phyloP scores from a whole-genome alignment of 306 rosid genomes.

The Dalbergia cultrata region DNA sequence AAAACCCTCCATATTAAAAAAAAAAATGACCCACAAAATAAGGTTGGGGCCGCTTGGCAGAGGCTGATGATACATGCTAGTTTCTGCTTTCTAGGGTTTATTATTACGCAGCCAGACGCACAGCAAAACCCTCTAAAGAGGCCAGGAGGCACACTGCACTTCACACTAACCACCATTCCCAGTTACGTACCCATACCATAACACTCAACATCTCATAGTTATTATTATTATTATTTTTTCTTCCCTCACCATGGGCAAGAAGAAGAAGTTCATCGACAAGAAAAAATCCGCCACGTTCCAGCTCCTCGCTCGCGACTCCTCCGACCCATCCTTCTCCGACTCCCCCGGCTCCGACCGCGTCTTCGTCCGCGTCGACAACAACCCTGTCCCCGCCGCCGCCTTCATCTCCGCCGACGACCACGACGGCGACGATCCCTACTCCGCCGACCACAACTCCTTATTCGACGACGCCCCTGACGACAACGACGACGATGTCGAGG shows the following conservation, averaged over 20 bases:
- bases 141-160: no score
- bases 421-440: slow-evolving; percentile 12
- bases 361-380: slow-evolving; percentile 80
- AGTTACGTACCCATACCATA: no score
- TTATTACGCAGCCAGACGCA: no score
- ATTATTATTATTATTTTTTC: no score
- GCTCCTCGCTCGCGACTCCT: slow-evolving; percentile 77
- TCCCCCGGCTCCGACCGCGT: slow-evolving; percentile 75
- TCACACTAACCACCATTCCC: no score
- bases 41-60: no score
- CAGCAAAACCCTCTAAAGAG: no score
- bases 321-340: slow-evolving; percentile 70
- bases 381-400: slow-evolving; percentile 49
- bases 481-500: slow-evolving; percentile 41
- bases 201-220: no score
- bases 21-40: no score
- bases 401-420: slow-evolving; percentile 42
- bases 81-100: no score
- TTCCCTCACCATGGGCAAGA: slow-evolving; percentile 37
- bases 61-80: no score
- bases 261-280: slow-evolving; percentile 84
- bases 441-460: slow-evolving; percentile 50
- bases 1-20: no score
- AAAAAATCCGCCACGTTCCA: slow-evolving; percentile 79
- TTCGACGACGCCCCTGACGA: slow-evolving; percentile 76